A percentile compares a stretch with the other conserved stretches of the same genome.
Evolutionary conservation across 1,139 yeast genomes (phyloP).

Genomic region (Blastobotrys aristatus): DNA sequence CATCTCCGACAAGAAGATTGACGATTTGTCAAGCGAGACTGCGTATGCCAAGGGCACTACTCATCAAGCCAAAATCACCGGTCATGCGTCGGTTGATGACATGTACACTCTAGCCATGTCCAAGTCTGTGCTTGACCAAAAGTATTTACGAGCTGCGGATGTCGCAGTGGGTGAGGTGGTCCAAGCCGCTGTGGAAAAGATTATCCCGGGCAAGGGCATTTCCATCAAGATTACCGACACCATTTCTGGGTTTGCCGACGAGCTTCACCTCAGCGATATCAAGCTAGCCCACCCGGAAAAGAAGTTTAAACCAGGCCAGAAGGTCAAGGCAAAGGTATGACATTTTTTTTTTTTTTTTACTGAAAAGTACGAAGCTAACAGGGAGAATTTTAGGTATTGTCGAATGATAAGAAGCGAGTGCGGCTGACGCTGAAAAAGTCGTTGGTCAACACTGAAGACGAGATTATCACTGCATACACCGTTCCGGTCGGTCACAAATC

Average conservation of each 20-base stretch:
- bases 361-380: conserved; percentile 7
- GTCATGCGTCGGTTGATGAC: conserved; percentile 63
- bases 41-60: conserved; percentile 55
- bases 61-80: conserved; percentile 73
- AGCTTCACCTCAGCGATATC: conserved; percentile 76
- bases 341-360: conserved; percentile 8
- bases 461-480: conserved; percentile 48
- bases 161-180: conserved; percentile 70
- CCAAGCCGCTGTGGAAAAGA: conserved; percentile 52
- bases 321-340: conserved; percentile 63
- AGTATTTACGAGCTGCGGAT: conserved; percentile 63
- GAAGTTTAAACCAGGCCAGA: conserved; percentile 78
- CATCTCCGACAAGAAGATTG: conserved; percentile 48
- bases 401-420: conserved; percentile 42
- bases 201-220: conserved; percentile 68
- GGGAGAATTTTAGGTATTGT: conserved; percentile 29
- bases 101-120: conserved; percentile 64
- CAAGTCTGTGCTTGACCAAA: conserved; percentile 54
- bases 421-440: conserved; percentile 77
- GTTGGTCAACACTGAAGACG: conserved; percentile 62
- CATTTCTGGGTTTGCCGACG: conserved; percentile 72
- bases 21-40: conserved; percentile 36
- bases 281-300: conserved; percentile 85
- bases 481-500: conserved; percentile 59
- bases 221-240: conserved; percentile 58